Evolutionary conservation across 1,284 basidiomycete genomes (phyloP).

Genomic region (Papiliotrema laurentii): DNA sequence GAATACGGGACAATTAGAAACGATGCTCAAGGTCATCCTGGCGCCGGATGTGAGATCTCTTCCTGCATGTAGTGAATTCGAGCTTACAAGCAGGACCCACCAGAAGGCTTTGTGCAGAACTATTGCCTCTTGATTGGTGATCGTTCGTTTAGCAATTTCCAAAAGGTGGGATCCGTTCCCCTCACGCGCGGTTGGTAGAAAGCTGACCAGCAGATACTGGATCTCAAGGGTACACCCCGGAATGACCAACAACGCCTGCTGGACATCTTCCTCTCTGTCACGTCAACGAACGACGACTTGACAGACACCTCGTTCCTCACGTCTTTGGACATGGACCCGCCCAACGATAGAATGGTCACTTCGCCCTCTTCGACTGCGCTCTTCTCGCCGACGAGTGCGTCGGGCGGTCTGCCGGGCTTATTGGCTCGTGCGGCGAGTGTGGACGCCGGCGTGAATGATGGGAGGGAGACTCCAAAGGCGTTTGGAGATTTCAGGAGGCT

Average conservation of each 20-base stretch:
- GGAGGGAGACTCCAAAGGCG: conserved; percentile 63
- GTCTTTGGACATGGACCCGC: conserved; percentile 81
- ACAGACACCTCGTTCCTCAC: conserved; percentile 85
- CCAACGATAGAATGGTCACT: conserved; percentile 11
- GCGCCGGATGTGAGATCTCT: conserved; percentile 67
- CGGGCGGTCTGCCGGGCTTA: conserved; percentile 18
- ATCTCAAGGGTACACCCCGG: conserved; percentile 88
- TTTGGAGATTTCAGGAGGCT: conserved; percentile 80
- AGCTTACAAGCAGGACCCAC: conserved; percentile 61
- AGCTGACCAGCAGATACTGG: conserved; percentile 66
- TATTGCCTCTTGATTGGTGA: conserved; percentile 90
- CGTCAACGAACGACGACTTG: conserved; percentile 79
- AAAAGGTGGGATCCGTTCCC: conserved; percentile 64
- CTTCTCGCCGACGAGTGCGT: conserved; percentile 19
- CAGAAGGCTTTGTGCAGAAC: conserved; percentile 87
- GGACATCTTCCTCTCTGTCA: conserved; percentile 84
- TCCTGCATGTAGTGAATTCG: not conserved
- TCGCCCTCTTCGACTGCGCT: conserved; percentile 26
- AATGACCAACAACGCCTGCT: conserved; percentile 80
- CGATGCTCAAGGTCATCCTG: conserved; percentile 87
- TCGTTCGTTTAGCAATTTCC: conserved; percentile 90
- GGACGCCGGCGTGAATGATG: conserved; percentile 29
- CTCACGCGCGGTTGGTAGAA: not conserved
- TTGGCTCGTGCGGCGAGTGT: conserved; percentile 18
- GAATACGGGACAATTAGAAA: conserved; percentile 74